Base-by-base conservation (phyloP, 75 land plant genomes). In the Selaginella moellendorffii region DNA sequence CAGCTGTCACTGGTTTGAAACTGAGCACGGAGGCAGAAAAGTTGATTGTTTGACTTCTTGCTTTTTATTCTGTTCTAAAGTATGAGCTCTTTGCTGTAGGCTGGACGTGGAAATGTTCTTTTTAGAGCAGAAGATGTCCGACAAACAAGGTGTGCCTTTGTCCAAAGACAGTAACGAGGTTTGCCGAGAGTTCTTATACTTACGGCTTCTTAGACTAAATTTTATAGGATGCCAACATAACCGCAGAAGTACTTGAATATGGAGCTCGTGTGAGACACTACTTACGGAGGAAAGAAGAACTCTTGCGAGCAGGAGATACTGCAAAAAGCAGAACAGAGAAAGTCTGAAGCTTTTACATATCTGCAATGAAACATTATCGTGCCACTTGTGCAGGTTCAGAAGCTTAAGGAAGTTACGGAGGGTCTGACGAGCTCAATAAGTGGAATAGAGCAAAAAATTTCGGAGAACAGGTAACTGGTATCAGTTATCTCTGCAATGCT, bases 1-100 rank as follows among this genome's bases (percentile, higher is more conserved):
- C 54, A 74, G 90, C 96, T 54, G 76, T 86, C 26, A 67, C 80
- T 54, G 90, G 91, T 25, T 62, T 90, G 63, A 90, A 90, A 66
- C 31, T 83, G 54, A 83, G 77, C 76, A 81, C 85, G 63, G 85
- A 83, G 28, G 19, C 74, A 29, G 65, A 73, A 75, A 86, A 90
- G 96, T 89, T 24, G 46, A 28, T 19, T n/a, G 2, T n/a, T 56
- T n/a, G 2, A 2, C 19, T 8, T 56, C 59, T 56, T 8, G 2
- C 21, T 56, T 56, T 19, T 19, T 8, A 25, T 56, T 56, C 17
- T 2, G n/a, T 8, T 19, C n/a, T 19, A 56, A 5, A 56, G n/a
- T 5, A 2, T 56, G 24, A 8, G 59, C 19, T 2, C 59, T 56
- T 56, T 56, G 8, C 9, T 2, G n/a, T 27, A 69, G 71, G 30